phyloP scores from a whole-genome alignment of 352 stramenopile genomes.

The Phytophthora sp. region DNA sequence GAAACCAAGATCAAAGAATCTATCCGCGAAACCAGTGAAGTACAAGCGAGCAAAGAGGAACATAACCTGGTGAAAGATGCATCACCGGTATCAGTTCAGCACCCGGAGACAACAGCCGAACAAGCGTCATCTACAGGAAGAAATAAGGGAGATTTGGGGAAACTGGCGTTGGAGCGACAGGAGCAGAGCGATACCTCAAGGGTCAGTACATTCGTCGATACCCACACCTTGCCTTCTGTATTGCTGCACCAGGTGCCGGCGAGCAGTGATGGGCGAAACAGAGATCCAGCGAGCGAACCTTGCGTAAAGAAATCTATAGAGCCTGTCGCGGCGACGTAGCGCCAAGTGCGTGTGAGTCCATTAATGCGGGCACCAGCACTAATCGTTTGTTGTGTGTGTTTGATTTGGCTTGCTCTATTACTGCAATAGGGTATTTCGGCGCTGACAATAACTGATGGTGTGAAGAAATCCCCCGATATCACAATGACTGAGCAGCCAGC shows the following conservation, averaged over 20 bases:
- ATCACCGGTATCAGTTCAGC: too few relatives aligned
- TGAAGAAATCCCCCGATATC: not conserved
- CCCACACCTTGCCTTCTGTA: constrained; percentile 24
- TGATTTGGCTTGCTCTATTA: constrained; percentile 21
- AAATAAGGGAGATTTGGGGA: not conserved
- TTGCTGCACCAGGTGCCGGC: constrained; percentile 25
- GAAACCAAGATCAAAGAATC: not conserved
- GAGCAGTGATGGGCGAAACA: constrained; percentile 32
- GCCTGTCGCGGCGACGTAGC: constrained; percentile 27
- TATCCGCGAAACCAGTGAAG: not conserved
- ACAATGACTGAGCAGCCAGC: not conserved
- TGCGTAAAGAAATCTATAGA: constrained; percentile 48
- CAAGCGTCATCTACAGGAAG: not conserved
- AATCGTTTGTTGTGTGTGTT: constrained; percentile 40
- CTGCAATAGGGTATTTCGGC: constrained; percentile 20
- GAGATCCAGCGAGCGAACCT: constrained; percentile 28
- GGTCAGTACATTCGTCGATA: constrained; percentile 43
- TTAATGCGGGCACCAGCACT: constrained; percentile 28
- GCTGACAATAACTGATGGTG: not conserved
- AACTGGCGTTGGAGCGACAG: constrained; percentile 4
- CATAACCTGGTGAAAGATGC: too few relatives aligned
- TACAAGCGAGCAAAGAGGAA: constrained; percentile 9
- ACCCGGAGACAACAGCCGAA: constrained; percentile 5
- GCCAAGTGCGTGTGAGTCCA: constrained; percentile 33
- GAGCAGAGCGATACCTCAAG: constrained; percentile 17